Base-by-base conservation (phyloP, 192 early-diverging fungal species). In the Geosiphon pyriformis region DNA sequence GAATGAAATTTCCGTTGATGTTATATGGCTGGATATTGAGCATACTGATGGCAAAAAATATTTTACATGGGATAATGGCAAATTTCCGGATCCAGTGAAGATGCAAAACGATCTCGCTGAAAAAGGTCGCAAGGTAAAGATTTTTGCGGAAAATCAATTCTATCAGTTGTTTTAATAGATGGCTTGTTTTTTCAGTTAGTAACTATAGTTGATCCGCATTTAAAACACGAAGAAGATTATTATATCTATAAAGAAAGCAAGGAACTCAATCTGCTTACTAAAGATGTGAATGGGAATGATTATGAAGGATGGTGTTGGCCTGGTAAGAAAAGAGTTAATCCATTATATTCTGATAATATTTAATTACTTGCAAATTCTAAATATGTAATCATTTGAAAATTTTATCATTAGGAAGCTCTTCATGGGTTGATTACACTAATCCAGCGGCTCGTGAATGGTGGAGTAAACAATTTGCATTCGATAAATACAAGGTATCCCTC, bases 251-350 rank as follows among this genome's bases (percentile, higher is more conserved):
- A 92, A 55, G 88, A 95, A 59, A 94, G 87, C 18, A 76, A 80
- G 29, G 88, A 88, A 4, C 31, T 82, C 25, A 86, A 86, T 4
- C 71, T 93, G 29, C 91, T 93, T 71, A 85, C 96, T 54, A 90
- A 94, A 69, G 84, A 88, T 50, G 79, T 81, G 29, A 83, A 88
- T 54, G 87, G 85, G 25, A 50, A 50, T 25, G 87, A 87, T 62
- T 95, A 89, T 79, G 92, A 98, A 64, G 97, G 91, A 2, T 96
- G 95, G 94, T 99, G 97, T 80, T 99, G 97, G 97, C 97, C 97
- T 0, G 94, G 89, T 54, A 76, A 78, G n/a, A n/a, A n/a, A n/a
- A n/a, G n/a, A n/a, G n/a, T n/a, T n/a, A n/a, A n/a, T n/a, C n/a
- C n/a, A n/a, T n/a, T n/a, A n/a, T n/a, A n/a, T n/a, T n/a, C n/a